Conservation (phyloP, 2,329 filamentous ascomycete genomes). For the Colletotrichum cuscutae region DNA sequence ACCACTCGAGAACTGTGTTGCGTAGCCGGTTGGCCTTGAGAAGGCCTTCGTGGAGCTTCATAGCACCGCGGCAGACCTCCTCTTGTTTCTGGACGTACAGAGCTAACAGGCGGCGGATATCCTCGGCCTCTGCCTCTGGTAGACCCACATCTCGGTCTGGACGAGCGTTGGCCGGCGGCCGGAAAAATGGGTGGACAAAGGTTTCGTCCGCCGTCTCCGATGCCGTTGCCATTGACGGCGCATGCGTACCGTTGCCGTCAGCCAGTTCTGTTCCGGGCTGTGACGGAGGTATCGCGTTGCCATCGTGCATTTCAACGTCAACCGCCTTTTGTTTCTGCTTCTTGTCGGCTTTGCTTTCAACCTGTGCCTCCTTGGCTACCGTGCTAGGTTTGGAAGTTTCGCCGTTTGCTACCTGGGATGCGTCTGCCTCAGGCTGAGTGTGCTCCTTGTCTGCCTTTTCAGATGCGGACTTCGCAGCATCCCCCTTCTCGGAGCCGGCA, state of each 20-base stretch:
- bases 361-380: slow-evolving; percentile 30
- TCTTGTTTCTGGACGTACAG: slow-evolving; percentile 88
- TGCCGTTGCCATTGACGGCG: slow-evolving; percentile 26
- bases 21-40: slow-evolving; percentile 78
- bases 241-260: slow-evolving; percentile 14
- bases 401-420: slow-evolving; percentile 12
- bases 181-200: slow-evolving; percentile 80
- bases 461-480: neutral
- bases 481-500: slow-evolving; percentile 18
- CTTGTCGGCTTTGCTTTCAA: slow-evolving; percentile 11
- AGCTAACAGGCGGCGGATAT: slow-evolving; percentile 78
- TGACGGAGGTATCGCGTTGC: neutral
- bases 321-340: slow-evolving; percentile 30
- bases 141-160: slow-evolving; percentile 79
- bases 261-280: neutral
- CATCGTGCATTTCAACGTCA: slow-evolving; percentile 24
- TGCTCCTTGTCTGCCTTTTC: slow-evolving; percentile 20
- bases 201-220: slow-evolving; percentile 51
- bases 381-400: neutral
- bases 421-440: slow-evolving; percentile 37
- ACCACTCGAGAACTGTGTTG: slow-evolving; percentile 77
- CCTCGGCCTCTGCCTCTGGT: slow-evolving; percentile 79
- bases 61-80: slow-evolving; percentile 78
- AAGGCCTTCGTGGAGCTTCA: slow-evolving; percentile 75
- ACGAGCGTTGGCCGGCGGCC: slow-evolving; percentile 69